Base-by-base conservation (phyloP, 2,329 filamentous ascomycete species). In the Fusarium sp. region DNA sequence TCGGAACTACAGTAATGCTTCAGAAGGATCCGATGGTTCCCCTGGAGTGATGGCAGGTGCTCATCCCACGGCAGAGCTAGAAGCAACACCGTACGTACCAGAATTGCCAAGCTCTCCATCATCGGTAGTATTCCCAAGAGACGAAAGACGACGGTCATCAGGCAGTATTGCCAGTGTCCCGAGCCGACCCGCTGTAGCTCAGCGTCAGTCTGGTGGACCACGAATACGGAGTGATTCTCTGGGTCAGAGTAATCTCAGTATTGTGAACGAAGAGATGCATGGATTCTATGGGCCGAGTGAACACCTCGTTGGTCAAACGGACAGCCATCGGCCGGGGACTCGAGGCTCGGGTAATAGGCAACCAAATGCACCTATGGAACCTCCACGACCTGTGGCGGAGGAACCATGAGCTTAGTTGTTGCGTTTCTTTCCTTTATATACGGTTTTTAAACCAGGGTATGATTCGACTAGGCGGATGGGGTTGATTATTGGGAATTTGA, bases 191-290 rank as follows among this genome's bases (percentile, higher is more conserved):
- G 63, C 78, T 10, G 57, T 77, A 8, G 56, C 70, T 4, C 78
- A 78, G 22, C 77, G 81, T 31, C 65, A 73, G 63, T 73, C 78
- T 24, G 81, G 81, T 44, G 78, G 80, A 22, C 71, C 68, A 66
- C 72, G 75, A 66, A 63, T 66, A 54, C 69, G 77, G 10, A 78
- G 76, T 24, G 77, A 78, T 36, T 78, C 77, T 2, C 41, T 74
- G 5, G 76, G 74, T 1, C 76, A 75, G 44, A 67, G 67, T 10
- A 57, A 73, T 41, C 66, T 81, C 38, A 75, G 73, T 24, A 74
- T 77, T 6, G 84, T 87, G 38, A 81, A 78, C 49, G 87, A 88
- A 74, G 85, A 86, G 64, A 80, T 86, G 57, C 86, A 88, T 59
- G 87, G 87, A 7, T 83, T 86, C 42, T 85, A 87, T 63, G 86